Percentiles rank a stretch among this genome's conserved stretches.
Evolutionary conservation across 768 basidiomycete genomes (phyloP).

Genomic region (button mushroom (Agaricus bisporus)): DNA sequence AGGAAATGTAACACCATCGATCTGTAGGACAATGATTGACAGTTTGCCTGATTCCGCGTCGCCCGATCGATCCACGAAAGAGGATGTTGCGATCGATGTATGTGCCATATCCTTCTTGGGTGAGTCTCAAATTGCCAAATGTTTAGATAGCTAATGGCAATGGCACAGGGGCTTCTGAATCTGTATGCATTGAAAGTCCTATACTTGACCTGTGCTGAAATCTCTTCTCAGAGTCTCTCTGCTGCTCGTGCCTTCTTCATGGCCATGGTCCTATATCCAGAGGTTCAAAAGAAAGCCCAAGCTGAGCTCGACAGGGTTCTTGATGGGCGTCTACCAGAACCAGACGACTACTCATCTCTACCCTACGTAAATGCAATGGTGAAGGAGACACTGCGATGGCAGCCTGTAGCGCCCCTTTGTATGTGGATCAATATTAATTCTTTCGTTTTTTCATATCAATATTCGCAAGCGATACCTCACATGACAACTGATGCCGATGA

Average conservation of each 20-base stretch:
- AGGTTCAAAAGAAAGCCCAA: slow-evolving; percentile 29
- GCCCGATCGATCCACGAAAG: background rate
- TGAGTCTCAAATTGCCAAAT: background rate
- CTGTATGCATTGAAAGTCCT: background rate
- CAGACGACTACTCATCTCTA: slow-evolving; percentile 23
- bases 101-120: slow-evolving; percentile 7
- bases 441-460: background rate
- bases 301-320: slow-evolving; percentile 34
- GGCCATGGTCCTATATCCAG: slow-evolving; percentile 32
- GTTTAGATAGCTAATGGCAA: background rate
- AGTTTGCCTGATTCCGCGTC: slow-evolving; percentile 1
- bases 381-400: slow-evolving; percentile 23
- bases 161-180: background rate
- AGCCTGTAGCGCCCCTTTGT: slow-evolving; percentile 8
- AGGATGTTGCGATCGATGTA: background rate
- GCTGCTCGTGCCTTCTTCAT: slow-evolving; percentile 28
- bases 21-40: slow-evolving; percentile 4
- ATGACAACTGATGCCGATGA: background rate
- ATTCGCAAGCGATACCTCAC: background rate
- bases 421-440: too few relatives aligned
- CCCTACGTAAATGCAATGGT: slow-evolving; percentile 29
- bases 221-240: slow-evolving; percentile 19
- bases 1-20: background rate
- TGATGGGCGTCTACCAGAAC: slow-evolving; percentile 25
- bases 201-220: background rate